phyloP scores from a whole-genome alignment of 805 yeast genomes.

The Candida sanyiensis region DNA sequence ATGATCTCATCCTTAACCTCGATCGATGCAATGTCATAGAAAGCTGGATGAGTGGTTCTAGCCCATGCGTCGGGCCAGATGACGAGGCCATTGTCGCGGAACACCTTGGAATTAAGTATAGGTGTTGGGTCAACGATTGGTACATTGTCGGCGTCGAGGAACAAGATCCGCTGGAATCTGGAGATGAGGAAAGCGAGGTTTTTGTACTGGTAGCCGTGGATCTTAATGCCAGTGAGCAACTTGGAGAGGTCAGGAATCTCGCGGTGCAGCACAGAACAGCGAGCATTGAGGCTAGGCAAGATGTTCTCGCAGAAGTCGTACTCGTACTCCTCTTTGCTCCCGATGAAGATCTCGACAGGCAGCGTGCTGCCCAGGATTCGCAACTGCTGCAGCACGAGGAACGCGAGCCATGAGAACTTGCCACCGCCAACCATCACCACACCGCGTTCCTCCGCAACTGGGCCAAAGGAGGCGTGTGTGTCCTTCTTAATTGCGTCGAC shows the following conservation, averaged over 20 bases:
- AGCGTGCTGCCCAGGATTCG: conserved; percentile 54
- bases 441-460: conserved; percentile 39
- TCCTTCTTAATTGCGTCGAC: conserved; percentile 31
- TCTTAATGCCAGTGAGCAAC: conserved; percentile 36
- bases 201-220: conserved; percentile 61
- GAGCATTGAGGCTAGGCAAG: conserved; percentile 54
- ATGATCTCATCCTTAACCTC: conserved; percentile 31
- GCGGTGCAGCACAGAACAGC: conserved; percentile 56
- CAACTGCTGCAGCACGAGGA: conserved; percentile 55
- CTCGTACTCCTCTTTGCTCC: conserved; percentile 60
- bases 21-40: conserved; percentile 45
- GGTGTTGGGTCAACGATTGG: conserved; percentile 57
- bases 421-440: conserved; percentile 75
- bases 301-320: conserved; percentile 54
- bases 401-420: conserved; percentile 62
- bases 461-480: conserved; percentile 4
- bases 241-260: conserved; percentile 46
- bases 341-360: conserved; percentile 71
- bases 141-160: conserved; percentile 68
- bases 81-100: conserved; percentile 38
- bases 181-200: conserved; percentile 63
- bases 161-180: conserved; percentile 59
- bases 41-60: conserved; percentile 57
- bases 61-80: conserved; percentile 73
- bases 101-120: conserved; percentile 40